Base-by-base conservation (phyloP, 495 filamentous ascomycete genomes). In the Hypoxylon fuscum region DNA sequence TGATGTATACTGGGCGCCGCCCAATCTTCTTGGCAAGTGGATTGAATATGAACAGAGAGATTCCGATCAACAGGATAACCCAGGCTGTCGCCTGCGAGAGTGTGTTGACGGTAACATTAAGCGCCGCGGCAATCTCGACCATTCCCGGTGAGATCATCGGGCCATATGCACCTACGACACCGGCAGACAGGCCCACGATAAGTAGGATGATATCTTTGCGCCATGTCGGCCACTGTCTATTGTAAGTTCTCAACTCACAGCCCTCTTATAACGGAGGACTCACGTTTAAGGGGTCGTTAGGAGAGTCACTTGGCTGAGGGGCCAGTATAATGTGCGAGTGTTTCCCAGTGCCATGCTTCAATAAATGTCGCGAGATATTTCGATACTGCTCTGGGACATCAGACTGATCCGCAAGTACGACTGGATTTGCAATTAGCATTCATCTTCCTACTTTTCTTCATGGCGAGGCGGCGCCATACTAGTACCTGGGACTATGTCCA, bases 1-100 rank as follows among this genome's bases (percentile, higher is more conserved):
- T 51, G 2, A 88, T 70, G 71, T 87, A 89, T 3, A 90, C 74
- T 0, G 87, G 86, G 0, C 87, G 81, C 51, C 87, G 84, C 2
- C 87, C 87, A 71, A 82, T 79, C 46, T 88, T 83, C 34, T 88
- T 86, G 5, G 84, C 84, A n/a, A 88, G 66, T 2, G 84, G 87
- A 55, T 87, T 87, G 45, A 82, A 81, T 21, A 90, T 62, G 62
- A 89, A 82, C 38, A 83, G 68, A 7, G 70, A 65, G 5, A 76
- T 27, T 17, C 72, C 74, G 32, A 76, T 73, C 34, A 57, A 48
- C 23, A 77, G 55, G 37, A 75, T 72, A 0, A 73, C 65, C 74
- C 71, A 76, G 7, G 73, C 70, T 3, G 74, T 76, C n/a, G 70
- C 66, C 50, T 75, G 72, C 17, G 70, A 67, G 12, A 76, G 69